These are phyloP conservation scores for Austropuccinia psidii DNA, from an alignment of 1,284 basidiomycete genomes.

Conservation along the genomic window DNA sequence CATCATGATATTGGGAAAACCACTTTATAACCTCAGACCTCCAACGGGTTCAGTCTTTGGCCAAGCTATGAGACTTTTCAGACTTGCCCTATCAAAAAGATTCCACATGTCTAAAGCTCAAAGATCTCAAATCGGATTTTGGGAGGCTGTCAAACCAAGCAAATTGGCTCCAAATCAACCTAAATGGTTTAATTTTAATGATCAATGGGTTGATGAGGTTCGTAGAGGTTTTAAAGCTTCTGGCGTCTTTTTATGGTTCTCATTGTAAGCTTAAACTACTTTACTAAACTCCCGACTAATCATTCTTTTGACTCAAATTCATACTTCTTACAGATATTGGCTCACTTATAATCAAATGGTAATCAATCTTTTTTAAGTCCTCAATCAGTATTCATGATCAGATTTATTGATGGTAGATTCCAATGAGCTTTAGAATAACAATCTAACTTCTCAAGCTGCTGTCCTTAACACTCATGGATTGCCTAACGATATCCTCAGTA, in stretches of 20 bases:
- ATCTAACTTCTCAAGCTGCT: constrained; percentile 56
- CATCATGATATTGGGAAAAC: constrained; percentile 61
- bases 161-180: constrained; percentile 45
- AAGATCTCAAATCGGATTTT: constrained; percentile 59
- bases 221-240: constrained; percentile 74
- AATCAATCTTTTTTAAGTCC: not conserved
- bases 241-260: constrained; percentile 66
- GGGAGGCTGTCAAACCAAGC: constrained; percentile 67
- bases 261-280: constrained; percentile 29
- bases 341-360: constrained; percentile 57
- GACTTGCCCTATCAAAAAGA: constrained; percentile 44
- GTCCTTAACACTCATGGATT: constrained; percentile 42
- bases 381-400: not conserved
- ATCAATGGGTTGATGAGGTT: constrained; percentile 74
- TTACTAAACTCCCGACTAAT: not conserved
- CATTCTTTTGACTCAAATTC: not conserved
- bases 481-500: constrained; percentile 73
- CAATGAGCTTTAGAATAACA: constrained; percentile 51
- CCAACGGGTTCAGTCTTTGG: constrained; percentile 73
- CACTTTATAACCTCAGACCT: constrained; percentile 60
- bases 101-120: constrained; percentile 43
- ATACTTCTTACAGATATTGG: constrained; percentile 47
- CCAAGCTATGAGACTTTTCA: constrained; percentile 47
- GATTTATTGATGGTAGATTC: not conserved
- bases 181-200: constrained; percentile 54